Base-by-base conservation (phyloP, 495 filamentous ascomycete genomes). In the Penicillium cosmopolitanum region DNA sequence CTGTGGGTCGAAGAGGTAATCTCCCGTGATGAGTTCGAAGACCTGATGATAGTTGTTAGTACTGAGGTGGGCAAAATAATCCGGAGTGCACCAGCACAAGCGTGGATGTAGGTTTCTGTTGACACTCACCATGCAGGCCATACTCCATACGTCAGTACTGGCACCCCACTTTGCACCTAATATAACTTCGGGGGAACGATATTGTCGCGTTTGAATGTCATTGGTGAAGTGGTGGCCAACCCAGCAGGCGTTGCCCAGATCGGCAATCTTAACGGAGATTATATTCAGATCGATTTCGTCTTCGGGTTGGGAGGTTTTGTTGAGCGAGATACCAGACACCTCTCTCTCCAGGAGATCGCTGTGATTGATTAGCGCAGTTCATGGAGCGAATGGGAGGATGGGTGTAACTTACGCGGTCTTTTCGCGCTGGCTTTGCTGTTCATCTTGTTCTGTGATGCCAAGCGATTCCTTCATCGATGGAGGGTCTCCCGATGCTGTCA, bases 81-180 rank as follows among this genome's bases (percentile, higher is more conserved):
- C 1, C 8, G 7, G 31, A 23, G 23, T 13, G 13, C 15, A 11
- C 5, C 9, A 1, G 46, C 21, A 19, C n/a, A 19, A 31, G 28
- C 6, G 5, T 8, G 5, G 5, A 44, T n/a, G 36, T n/a, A 2
- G 36, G 4, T 38, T n/a, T 12, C 36, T 13, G 34, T 2, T 10
- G 4, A 16, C 4, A 66, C 83, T 53, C 80, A 98, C 96, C 95
- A 99, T 99, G 64, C 90, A 90, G 21, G 96, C 92, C 95, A 99
- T 99, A 76, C 96, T 98, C 95, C 95, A 99, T 16, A 99, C 89
- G 72, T 99, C 95, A 2, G 95, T 98, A 68, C 95, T 98, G 4
- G 95, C 95, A 52, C 95, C 95, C 95, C 95, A 99, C 77, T 97
- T 98, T 1, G 93, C 87, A 43, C 95, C 95, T 16, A 99, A 77